Conservation (phyloP, 2,329 filamentous ascomycete genomes). For the Fusarium agapanthi region DNA sequence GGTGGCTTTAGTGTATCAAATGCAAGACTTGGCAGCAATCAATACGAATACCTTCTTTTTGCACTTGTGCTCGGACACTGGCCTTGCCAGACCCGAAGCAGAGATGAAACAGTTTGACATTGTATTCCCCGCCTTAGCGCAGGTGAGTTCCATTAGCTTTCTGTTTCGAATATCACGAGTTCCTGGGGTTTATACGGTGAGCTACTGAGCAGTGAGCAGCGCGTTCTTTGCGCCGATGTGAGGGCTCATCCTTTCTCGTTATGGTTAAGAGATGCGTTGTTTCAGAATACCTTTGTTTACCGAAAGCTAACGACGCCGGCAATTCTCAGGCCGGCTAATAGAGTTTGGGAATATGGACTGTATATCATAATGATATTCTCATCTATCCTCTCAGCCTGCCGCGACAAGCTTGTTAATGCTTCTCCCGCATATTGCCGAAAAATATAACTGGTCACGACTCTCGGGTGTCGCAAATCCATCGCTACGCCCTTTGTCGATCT, state of each 20-base stretch:
- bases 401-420: background rate
- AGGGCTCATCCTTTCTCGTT: background rate
- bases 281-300: constrained; percentile 4
- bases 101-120: constrained; percentile 39
- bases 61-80: constrained; percentile 33
- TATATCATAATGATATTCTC: background rate
- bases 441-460: constrained; percentile 36
- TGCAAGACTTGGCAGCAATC: constrained; percentile 24
- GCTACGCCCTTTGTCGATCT: constrained; percentile 34
- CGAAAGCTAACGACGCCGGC: background rate
- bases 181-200: background rate
- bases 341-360: background rate
- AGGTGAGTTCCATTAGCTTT: background rate
- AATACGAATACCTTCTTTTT: constrained; percentile 27
- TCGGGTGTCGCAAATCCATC: constrained; percentile 24
- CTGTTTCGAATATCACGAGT: background rate
- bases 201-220: background rate
- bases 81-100: constrained; percentile 27
- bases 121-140: constrained; percentile 29
- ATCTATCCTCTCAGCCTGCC: background rate
- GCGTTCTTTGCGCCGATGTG: constrained; percentile 20
- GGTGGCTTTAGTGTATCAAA: constrained; percentile 31
- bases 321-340: background rate
- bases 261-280: background rate
- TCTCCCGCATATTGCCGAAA: constrained; percentile 12